phyloP scores from a whole-genome alignment of 2,329 filamentous ascomycete species.

The Claviceps capensis region DNA sequence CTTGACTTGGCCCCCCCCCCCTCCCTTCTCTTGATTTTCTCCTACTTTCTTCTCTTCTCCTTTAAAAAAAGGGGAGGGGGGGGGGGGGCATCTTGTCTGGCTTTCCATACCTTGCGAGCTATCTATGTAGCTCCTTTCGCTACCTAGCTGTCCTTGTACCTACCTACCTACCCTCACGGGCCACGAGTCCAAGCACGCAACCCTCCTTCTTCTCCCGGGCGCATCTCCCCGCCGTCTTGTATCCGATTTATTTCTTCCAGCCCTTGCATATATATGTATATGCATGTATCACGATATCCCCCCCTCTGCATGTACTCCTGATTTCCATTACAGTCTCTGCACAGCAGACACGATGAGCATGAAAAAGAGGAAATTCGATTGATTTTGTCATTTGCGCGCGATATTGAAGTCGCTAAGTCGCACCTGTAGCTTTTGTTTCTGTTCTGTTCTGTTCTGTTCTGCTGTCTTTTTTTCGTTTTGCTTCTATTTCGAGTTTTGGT shows the following conservation, averaged over 20 bases:
- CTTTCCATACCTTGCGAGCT: too few species aligned
- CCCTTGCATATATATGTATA: background rate
- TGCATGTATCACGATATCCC: constrained; percentile 9
- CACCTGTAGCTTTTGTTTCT: too few species aligned
- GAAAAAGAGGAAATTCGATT: background rate
- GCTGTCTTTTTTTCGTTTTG: background rate
- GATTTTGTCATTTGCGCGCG: too few species aligned
- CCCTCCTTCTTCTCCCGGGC: background rate
- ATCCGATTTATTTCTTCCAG: background rate
- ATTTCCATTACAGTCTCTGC: background rate
- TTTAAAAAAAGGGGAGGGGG: too few species aligned
- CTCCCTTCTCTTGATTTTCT: background rate
- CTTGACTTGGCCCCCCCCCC: background rate
- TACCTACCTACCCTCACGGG: too few species aligned
- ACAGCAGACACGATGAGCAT: background rate
- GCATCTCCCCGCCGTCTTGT: background rate
- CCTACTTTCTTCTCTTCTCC: background rate
- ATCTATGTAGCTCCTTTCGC: too few species aligned
- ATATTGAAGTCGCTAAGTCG: too few species aligned
- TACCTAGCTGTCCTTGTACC: too few species aligned
- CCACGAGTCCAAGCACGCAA: background rate
- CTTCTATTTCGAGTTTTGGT: background rate
- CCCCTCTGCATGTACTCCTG: background rate
- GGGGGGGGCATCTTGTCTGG: too few species aligned
- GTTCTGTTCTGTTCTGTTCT: too few species aligned